Evolutionary conservation across 2,329 filamentous ascomycete genomes (phyloP).

Genomic region (Alternaria angustiovoidea): DNA sequence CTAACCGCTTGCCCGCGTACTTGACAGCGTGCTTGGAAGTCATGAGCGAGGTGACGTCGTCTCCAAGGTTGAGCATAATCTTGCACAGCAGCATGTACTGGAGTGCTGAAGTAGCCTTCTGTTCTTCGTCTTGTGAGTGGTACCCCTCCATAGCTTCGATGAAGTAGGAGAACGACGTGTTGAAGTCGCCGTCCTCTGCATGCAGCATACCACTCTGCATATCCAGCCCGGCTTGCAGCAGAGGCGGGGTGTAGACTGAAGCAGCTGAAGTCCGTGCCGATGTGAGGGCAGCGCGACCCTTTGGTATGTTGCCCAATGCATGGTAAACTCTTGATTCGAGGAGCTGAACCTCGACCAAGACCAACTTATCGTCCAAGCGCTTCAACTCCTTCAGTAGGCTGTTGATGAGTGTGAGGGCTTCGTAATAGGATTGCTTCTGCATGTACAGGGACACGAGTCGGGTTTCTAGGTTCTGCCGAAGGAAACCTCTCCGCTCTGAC

Average conservation of each 20-base stretch:
- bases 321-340: conserved; percentile 98
- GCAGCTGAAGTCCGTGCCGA: conserved; percentile 94
- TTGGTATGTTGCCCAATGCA: conserved; percentile 93
- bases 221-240: conserved; percentile 93
- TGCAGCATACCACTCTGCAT: conserved; percentile 99
- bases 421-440: conserved; percentile 97
- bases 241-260: conserved; percentile 94
- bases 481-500: conserved; percentile 90
- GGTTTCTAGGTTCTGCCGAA: conserved; percentile 97
- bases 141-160: conserved; percentile 99
- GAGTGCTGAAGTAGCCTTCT: conserved; percentile 92
- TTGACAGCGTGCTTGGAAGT: conserved; percentile 95
- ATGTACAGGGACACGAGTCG: conserved; percentile 94
- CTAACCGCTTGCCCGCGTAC: conserved; percentile 93
- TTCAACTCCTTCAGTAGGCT: conserved; percentile 94
- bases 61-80: conserved; percentile 97
- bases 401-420: conserved; percentile 96
- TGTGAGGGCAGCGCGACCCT: conserved; percentile 92
- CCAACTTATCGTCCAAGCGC: conserved; percentile 97
- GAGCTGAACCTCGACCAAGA: conserved; percentile 96
- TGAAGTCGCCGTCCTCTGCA: conserved; percentile 98
- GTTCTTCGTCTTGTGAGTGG: conserved; percentile 85
- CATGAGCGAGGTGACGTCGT: conserved; percentile 96
- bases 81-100: conserved; percentile 99
- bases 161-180: conserved; percentile 98